Percentiles rank a stretch among this genome's conserved stretches.
These are phyloP conservation scores for Fusarium hostae DNA, from an alignment of 2,329 filamentous ascomycete genomes.

Conservation along the genomic window DNA sequence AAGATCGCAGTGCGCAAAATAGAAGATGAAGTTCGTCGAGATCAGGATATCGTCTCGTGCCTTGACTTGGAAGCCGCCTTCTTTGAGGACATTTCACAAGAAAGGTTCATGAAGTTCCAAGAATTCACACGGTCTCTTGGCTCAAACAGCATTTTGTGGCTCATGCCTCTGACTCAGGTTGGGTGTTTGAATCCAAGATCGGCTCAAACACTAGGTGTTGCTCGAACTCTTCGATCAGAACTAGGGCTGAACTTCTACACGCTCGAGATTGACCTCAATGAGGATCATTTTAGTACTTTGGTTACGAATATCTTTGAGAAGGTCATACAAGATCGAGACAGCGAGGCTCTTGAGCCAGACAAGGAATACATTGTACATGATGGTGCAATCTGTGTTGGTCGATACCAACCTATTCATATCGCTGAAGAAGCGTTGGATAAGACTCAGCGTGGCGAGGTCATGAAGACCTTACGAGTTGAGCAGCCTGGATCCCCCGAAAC, in stretches of 20 bases:
- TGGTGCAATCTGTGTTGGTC: not conserved
- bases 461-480: not conserved
- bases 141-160: not conserved
- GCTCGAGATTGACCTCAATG: not conserved
- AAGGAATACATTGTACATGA: conserved; percentile 4
- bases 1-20: not conserved
- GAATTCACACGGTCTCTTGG: not conserved
- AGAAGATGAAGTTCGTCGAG: not conserved
- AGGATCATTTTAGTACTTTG: not conserved
- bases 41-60: conserved; percentile 2
- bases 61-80: conserved; percentile 14
- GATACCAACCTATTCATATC: not conserved
- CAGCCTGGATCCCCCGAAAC: conserved; percentile 5
- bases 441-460: not conserved
- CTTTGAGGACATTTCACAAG: not conserved
- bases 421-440: not conserved
- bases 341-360: not conserved
- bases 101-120: not conserved
- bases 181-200: not conserved
- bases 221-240: conserved; percentile 17
- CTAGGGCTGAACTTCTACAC: conserved; percentile 8
- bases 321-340: not conserved
- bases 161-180: not conserved
- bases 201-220: conserved; percentile 2
- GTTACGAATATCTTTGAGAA: not conserved